Evolutionary conservation across 345 rosid genomes (phyloP), one percentile per base, ranked within the genome.

Genomic region (Clausena lansium): DNA sequence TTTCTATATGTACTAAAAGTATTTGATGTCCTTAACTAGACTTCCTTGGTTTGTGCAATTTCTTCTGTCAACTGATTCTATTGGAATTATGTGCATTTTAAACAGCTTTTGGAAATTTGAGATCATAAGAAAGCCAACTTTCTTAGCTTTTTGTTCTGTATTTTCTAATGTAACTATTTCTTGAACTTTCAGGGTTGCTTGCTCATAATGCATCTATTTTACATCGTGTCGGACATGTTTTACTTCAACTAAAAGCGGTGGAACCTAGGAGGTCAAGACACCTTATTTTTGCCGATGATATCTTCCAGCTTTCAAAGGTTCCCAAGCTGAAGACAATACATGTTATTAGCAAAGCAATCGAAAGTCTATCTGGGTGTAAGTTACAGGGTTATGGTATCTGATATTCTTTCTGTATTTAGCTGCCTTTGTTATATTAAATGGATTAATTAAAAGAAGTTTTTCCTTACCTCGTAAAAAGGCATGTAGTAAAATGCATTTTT

Each of bases 321-420:
- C 97, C 98, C 68, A 89, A 83, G 84, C 89, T 81, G 74, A 95
- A 90, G 84, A 87, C 87, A 5, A 81, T 89, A 17, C 79, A 87
- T 58, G 89, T 92, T 84, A 83, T 95, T 82, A 84, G 87, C 83
- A 93, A 92, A 86, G 96, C 89, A 57, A 82, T 89, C 61, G 94
- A 89, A 78, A 90, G 88, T 71, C 85, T 93, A 15, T 90, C 92
- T 84, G 98, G 98, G 45, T 95, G 99, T 95, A 92, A 91, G 99
- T 88, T 84, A 41, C 66, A 24, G 25, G 66, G 32, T 70, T 59
- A 19, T 38, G 41, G n/a, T 73, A 17, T 59, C 57, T 74, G 11
- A 39, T 22, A 20, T 47, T 13, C 32, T 76, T 71, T 69, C 36
- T 67, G 20, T 8, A 32, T 60, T 65, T 35, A 28, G 61, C 76